Conservation (phyloP, 179 eudicot genomes). For the Corrigiola litoralis region DNA sequence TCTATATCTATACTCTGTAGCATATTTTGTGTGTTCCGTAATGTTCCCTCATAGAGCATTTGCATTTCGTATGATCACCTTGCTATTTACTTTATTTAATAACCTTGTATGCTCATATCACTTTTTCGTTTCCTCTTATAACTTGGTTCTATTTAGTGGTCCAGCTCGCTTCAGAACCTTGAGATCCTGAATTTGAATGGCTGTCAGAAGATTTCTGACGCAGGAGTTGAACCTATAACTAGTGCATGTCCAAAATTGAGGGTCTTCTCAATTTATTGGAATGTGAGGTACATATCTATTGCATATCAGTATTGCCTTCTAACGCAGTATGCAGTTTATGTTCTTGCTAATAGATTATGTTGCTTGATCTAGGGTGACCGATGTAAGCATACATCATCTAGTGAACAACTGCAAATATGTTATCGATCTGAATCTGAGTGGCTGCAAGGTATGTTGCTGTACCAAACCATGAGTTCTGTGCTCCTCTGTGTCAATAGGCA, state of each 20-base stretch:
- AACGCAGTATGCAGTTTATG: neutral
- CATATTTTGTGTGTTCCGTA: too few relatives aligned
- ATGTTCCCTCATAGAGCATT: too few relatives aligned
- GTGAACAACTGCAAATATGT: slow-evolving; percentile 68
- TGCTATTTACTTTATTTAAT: too few relatives aligned
- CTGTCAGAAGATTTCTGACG: slow-evolving; percentile 91
- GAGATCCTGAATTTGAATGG: slow-evolving; percentile 80
- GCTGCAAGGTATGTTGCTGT: slow-evolving; percentile 72
- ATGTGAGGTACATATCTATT: slow-evolving; percentile 57
- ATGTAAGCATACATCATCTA: slow-evolving; percentile 54
- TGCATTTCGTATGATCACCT: too few relatives aligned
- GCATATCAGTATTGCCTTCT: neutral
- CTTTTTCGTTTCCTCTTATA: slow-evolving; percentile 8
- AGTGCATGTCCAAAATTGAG: slow-evolving; percentile 51
- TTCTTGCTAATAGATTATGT: slow-evolving; percentile 7
- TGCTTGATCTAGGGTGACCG: slow-evolving; percentile 63
- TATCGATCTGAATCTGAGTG: slow-evolving; percentile 83
- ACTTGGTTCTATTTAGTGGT: slow-evolving; percentile 38
- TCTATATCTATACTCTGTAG: too few relatives aligned
- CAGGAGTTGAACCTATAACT: slow-evolving; percentile 72
- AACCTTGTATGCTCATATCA: neutral
- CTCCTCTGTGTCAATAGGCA: too few relatives aligned
- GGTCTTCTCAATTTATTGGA: slow-evolving; percentile 84
- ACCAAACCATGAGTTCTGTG: neutral
- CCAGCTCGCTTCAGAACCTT: slow-evolving; percentile 50